phyloP scores from a whole-genome alignment of 1,284 basidiomycete genomes.

The Trametes hirsuta region DNA sequence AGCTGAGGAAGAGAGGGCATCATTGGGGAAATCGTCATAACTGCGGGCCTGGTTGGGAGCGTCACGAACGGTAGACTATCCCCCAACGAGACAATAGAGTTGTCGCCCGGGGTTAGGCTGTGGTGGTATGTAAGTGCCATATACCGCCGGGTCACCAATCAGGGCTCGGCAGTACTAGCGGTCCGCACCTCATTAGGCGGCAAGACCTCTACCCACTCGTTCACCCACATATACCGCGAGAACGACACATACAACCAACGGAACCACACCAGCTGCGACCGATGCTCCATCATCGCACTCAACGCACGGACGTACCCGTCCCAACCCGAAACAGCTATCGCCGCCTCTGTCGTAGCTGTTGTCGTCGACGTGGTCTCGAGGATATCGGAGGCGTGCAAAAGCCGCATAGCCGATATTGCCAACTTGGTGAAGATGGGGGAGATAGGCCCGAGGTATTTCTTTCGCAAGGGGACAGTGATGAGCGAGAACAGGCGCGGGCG shows the following conservation, averaged over 20 bases:
- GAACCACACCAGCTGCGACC: constrained; percentile 88
- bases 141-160: too few relatives aligned
- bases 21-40: too few relatives aligned
- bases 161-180: neutral
- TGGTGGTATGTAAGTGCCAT: too few relatives aligned
- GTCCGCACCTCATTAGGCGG: neutral
- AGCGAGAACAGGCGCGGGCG: constrained; percentile 59
- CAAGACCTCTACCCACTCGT: constrained; percentile 61
- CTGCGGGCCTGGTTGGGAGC: too few relatives aligned
- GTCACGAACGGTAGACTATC: too few relatives aligned
- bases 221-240: constrained; percentile 93
- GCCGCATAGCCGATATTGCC: constrained; percentile 7
- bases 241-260: constrained; percentile 84
- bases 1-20: too few relatives aligned
- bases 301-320: constrained; percentile 61
- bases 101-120: too few relatives aligned
- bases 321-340: constrained; percentile 58
- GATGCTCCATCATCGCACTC: constrained; percentile 75
- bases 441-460: constrained; percentile 65
- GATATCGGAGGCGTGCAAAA: constrained; percentile 3
- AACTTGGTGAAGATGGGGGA: constrained; percentile 53
- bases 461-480: constrained; percentile 54
- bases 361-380: constrained; percentile 2
- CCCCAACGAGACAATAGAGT: too few relatives aligned
- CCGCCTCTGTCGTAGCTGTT: constrained; percentile 23